Percentiles rank a stretch among this genome's conserved stretches.
phyloP scores from a whole-genome alignment of 306 rosid species.

The Rosa lucieae region DNA sequence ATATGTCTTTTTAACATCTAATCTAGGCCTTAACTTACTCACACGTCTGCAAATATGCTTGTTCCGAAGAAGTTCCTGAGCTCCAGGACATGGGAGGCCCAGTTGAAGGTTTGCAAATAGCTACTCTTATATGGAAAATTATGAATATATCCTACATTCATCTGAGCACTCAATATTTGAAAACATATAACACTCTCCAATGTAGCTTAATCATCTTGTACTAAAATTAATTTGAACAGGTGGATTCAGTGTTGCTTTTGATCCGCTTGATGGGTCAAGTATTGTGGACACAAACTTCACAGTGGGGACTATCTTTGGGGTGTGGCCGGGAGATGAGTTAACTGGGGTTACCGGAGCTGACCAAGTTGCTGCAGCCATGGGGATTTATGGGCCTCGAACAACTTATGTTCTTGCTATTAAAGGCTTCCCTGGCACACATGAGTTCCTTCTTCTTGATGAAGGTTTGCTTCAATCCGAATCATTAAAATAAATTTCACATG shows the following conservation, averaged over 20 bases:
- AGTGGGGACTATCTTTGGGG: conserved; percentile 96
- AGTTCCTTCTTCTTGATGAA: conserved; percentile 95
- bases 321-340: conserved; percentile 99
- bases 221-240: conserved; percentile 43
- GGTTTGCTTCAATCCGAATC: conserved; percentile 37
- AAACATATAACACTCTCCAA: neutral
- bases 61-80: conserved; percentile 96
- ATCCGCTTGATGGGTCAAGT: conserved; percentile 98
- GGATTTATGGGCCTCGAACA: conserved; percentile 93
- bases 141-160: neutral
- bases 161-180: neutral
- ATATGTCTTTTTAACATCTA: conserved; percentile 15
- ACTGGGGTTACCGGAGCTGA: conserved; percentile 85
- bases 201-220: neutral
- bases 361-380: conserved; percentile 99
- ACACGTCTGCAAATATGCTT: conserved; percentile 91
- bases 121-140: neutral
- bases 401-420: conserved; percentile 90
- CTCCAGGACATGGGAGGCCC: conserved; percentile 99
- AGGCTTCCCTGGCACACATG: conserved; percentile 89
- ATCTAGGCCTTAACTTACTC: conserved; percentile 76
- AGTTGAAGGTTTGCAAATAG: conserved; percentile 58
- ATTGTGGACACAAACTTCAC: conserved; percentile 98
- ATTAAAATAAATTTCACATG: neutral
- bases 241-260: conserved; percentile 98